Evolutionary conservation across 2,329 filamentous ascomycete species (phyloP).

Genomic region (Colletotrichum spaethianum): DNA sequence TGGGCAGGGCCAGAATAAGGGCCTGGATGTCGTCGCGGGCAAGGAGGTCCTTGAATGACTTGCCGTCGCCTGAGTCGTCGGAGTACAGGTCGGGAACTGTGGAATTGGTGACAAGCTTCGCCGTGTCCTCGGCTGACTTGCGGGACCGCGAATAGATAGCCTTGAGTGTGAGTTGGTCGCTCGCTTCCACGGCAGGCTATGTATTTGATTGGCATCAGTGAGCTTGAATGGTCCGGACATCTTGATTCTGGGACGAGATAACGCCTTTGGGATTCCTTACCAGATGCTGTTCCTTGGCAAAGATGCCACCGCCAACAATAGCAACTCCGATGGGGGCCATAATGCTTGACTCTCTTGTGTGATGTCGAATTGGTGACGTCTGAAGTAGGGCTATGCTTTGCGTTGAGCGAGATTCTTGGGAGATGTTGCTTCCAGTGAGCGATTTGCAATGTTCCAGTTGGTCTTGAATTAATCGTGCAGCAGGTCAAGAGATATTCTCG

Average conservation of each 20-base stretch:
- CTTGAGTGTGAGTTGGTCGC: constrained; percentile 67
- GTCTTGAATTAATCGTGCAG: not conserved
- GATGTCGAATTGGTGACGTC: not conserved
- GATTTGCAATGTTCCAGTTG: not conserved
- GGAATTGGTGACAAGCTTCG: constrained; percentile 53
- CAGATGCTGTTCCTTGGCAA: constrained; percentile 71
- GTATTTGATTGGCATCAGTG: constrained; percentile 23
- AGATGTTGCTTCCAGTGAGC: not conserved
- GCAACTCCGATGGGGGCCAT: constrained; percentile 66
- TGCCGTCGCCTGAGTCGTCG: constrained; percentile 63
- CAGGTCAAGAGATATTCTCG: not conserved
- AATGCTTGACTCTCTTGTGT: constrained; percentile 10
- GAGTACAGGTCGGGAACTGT: constrained; percentile 67
- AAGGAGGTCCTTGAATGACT: constrained; percentile 66
- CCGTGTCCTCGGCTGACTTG: constrained; percentile 65
- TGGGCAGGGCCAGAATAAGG: constrained; percentile 74
- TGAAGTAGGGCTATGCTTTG: not conserved
- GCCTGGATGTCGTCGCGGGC: constrained; percentile 67
- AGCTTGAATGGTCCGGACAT: not conserved
- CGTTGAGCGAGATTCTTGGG: not conserved
- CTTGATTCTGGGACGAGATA: not conserved
- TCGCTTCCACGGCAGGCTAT: constrained; percentile 71
- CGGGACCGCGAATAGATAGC: constrained; percentile 77
- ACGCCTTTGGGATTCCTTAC: constrained; percentile 50
- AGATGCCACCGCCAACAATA: constrained; percentile 75